Evolutionary conservation across 2,329 filamentous ascomycete genomes (phyloP), one percentile per base, ranked within the genome.

Genomic region (Talaromyces sp.): DNA sequence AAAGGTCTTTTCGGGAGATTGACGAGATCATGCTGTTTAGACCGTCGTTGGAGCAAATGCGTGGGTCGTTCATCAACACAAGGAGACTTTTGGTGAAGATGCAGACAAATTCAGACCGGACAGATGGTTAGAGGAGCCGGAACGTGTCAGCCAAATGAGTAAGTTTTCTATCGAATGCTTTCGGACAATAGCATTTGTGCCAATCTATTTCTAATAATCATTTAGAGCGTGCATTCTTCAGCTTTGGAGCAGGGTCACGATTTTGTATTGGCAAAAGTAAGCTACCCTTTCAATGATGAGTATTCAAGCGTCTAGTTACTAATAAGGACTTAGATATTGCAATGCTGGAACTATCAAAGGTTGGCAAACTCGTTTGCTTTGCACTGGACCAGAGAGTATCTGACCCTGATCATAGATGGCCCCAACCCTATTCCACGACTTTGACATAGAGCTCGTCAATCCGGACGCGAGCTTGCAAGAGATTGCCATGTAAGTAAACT

Each of bases 241-340:
- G 61, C 17, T 69, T 70, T 51, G 70, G 70, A 10, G 54, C 34
- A 8, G 68, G 65, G 11, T 64, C 68, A 27, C 65, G 70, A 19
- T 27, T 58, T 19, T 68, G 69, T 47, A 61, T 68, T 61, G 65
- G 65, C 31, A 65, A 61, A 27, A 69, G 68, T 70, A 68, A 65
- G 67, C 27, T 25, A 29, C 25, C 29, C 15, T 31, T 31, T 29
- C 13, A 29, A 53, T 1, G 22, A 25, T 15, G 22, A 27, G 13
- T 22, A 49, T 27, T 6, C 45, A 13, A 51, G 17, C 31, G 13
- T 29, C 49, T 31, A 19, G 25, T 31, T 31, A 17, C 49, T 53
- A 11, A 53, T 53, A 2, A 11, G 7, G 7, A 0, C 6, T n/a
- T 53, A 53, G 49, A 53, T n/a, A 31, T 53, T 31, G 49, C 49